These are phyloP conservation scores for Vanrija sp. DNA, from an alignment of 1,284 basidiomycete genomes.

Conservation along the genomic window DNA sequence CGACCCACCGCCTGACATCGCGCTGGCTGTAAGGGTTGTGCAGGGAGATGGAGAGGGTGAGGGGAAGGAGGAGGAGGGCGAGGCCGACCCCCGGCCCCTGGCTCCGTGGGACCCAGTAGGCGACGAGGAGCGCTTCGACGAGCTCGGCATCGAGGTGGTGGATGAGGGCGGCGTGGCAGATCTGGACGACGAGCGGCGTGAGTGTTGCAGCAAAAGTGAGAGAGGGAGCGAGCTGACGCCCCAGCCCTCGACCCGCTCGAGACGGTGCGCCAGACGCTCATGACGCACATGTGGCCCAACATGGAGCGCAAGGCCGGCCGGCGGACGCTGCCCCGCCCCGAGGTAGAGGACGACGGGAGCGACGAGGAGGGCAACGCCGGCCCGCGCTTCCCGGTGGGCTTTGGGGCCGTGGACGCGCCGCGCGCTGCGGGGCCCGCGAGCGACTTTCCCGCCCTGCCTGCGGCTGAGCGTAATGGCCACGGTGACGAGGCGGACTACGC, in stretches of 20 bases:
- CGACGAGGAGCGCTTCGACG: slow-evolving; percentile 31
- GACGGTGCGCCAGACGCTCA: slow-evolving; percentile 37
- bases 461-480: not conserved
- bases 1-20: slow-evolving; percentile 35
- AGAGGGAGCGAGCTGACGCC: slow-evolving; percentile 3
- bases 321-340: slow-evolving; percentile 6
- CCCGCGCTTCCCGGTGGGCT: slow-evolving; percentile 11
- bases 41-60: no score
- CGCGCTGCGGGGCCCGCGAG: slow-evolving; percentile 2
- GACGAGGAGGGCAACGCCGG: slow-evolving; percentile 10
- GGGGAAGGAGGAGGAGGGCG: not conserved
- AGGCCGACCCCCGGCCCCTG: not conserved
- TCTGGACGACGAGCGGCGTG: slow-evolving; percentile 44
- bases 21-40: slow-evolving; percentile 27
- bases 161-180: slow-evolving; percentile 30
- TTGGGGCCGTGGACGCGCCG: not conserved
- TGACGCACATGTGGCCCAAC: slow-evolving; percentile 45
- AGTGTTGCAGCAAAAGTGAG: slow-evolving; percentile 11
- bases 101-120: not conserved
- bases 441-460: slow-evolving; percentile 11
- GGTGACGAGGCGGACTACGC: not conserved
- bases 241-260: slow-evolving; percentile 35
- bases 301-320: slow-evolving; percentile 24
- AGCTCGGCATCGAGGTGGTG: slow-evolving; percentile 41
- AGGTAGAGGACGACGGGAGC: not conserved